Evolutionary conservation across 352 stramenopile species (phyloP).

Genomic region (Saprolegnia parasitica): DNA sequence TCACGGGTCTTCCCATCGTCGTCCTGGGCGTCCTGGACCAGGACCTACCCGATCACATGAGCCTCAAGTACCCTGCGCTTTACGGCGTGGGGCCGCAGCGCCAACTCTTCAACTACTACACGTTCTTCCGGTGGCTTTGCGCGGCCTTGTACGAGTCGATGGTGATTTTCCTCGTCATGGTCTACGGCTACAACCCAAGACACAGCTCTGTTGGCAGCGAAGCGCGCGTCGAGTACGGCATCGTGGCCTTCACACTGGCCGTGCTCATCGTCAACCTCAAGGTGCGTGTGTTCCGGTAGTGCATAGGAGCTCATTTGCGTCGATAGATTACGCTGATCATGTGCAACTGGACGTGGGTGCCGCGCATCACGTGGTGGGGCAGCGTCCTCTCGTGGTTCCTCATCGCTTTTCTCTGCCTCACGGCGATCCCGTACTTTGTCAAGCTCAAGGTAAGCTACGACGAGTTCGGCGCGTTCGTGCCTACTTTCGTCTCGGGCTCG

Average conservation of each 20-base stretch:
- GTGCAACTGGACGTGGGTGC: conserved; percentile 68
- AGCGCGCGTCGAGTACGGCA: conserved; percentile 75
- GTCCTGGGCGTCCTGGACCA: conserved; percentile 80
- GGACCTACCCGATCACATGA: conserved; percentile 70
- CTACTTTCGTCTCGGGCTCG: conserved; percentile 47
- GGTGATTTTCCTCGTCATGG: conserved; percentile 77
- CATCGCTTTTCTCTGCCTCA: conserved; percentile 54
- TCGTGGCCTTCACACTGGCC: conserved; percentile 87
- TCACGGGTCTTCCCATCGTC: conserved; percentile 89
- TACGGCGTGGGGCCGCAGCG: conserved; percentile 65
- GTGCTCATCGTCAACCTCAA: conserved; percentile 95
- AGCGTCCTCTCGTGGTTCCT: conserved; percentile 71
- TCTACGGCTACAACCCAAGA: conserved; percentile 67
- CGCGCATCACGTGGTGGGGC: conserved; percentile 47
- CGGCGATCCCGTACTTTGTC: conserved; percentile 47
- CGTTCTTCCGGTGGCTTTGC: conserved; percentile 71
- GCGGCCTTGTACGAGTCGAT: conserved; percentile 72
- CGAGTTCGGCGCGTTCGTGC: conserved; percentile 63
- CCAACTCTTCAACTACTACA: conserved; percentile 75
- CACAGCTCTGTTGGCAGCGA: conserved; percentile 53
- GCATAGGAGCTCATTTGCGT: neutral
- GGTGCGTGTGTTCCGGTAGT: conserved; percentile 41
- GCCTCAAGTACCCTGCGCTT: conserved; percentile 67
- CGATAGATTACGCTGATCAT: conserved; percentile 45
- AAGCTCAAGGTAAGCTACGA: conserved; percentile 73